Conservation (phyloP, 768 basidiomycete genomes). For the Russula virescens region DNA sequence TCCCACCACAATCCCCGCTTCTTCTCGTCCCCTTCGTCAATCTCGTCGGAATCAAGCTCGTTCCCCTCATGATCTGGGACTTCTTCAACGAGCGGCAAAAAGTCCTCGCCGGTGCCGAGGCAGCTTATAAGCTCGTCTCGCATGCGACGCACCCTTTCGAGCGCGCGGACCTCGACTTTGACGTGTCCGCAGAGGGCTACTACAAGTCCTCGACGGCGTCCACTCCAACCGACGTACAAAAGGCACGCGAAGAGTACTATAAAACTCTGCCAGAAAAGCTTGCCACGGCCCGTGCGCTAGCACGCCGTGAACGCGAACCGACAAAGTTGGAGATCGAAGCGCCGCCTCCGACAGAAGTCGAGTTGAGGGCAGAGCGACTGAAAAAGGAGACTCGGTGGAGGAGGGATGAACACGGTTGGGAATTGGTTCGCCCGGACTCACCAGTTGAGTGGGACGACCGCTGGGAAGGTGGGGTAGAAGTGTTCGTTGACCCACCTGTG, state of each 20-base stretch:
- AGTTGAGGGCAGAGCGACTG: constrained; percentile 80
- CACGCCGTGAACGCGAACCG: constrained; percentile 69
- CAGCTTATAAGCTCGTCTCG: constrained; percentile 69
- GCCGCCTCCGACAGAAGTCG: constrained; percentile 83
- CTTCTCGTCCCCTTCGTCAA: constrained; percentile 70
- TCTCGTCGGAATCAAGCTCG: constrained; percentile 73
- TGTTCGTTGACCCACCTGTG: constrained; percentile 47
- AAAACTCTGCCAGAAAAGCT: constrained; percentile 60
- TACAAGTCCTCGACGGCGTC: constrained; percentile 57
- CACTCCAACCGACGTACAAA: constrained; percentile 53
- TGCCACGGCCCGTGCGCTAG: constrained; percentile 65
- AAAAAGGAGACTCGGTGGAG: constrained; percentile 89
- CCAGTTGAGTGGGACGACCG: constrained; percentile 73
- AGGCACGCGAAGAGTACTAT: constrained; percentile 74
- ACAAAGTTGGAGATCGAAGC: constrained; percentile 76
- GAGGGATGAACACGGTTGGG: constrained; percentile 73
- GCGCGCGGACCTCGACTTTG: constrained; percentile 66
- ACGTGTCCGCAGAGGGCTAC: constrained; percentile 55
- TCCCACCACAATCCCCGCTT: constrained; percentile 76
- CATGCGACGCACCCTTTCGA: constrained; percentile 54
- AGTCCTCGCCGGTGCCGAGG: constrained; percentile 76
- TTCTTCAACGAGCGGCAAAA: constrained; percentile 87
- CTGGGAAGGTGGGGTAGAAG: constrained; percentile 51
- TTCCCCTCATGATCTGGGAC: constrained; percentile 86
- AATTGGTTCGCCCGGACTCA: constrained; percentile 58